A percentile compares a stretch with the other conserved stretches of the same genome.
Evolutionary conservation across 495 filamentous ascomycete genomes (phyloP).

Genomic region (Viridothelium virens): DNA sequence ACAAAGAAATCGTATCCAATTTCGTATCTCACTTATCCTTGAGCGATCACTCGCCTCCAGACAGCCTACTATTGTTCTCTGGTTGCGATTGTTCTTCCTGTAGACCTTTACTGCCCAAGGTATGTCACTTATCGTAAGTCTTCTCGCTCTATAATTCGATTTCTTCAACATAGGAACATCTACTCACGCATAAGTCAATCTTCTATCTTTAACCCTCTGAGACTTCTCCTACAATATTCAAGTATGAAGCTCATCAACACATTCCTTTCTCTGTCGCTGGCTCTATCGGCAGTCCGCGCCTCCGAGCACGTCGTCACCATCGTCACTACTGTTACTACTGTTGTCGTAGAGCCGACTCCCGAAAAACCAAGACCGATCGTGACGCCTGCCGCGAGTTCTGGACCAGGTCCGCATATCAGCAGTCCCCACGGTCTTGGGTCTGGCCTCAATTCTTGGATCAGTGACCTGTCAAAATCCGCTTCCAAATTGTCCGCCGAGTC

Average conservation of each 20-base stretch:
- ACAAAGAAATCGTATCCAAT: not conserved
- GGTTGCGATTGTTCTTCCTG: not conserved
- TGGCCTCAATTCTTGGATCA: too few species aligned
- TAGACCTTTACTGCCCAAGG: not conserved
- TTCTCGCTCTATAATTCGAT: not conserved
- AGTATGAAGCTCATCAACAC: not conserved
- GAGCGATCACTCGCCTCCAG: not conserved
- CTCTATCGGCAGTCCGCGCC: not conserved
- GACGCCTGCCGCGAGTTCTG: too few species aligned
- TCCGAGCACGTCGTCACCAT: not conserved
- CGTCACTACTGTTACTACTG: not conserved
- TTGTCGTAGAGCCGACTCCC: not conserved
- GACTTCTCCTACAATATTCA: too few species aligned
- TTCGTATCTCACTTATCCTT: not conserved
- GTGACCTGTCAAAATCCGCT: too few species aligned
- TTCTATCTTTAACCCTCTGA: not conserved
- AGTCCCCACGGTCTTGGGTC: not conserved
- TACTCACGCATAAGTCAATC: too few species aligned
- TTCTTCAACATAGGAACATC: not conserved
- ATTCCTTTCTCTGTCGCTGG: not conserved
- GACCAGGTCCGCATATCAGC: not conserved
- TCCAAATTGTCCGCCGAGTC: too few species aligned
- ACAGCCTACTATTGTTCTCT: not conserved
- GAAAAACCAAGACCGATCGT: too few species aligned
- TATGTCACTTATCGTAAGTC: not conserved